Conservation (phyloP, 2,329 filamentous ascomycete species). For the Alternaria sp. region DNA sequence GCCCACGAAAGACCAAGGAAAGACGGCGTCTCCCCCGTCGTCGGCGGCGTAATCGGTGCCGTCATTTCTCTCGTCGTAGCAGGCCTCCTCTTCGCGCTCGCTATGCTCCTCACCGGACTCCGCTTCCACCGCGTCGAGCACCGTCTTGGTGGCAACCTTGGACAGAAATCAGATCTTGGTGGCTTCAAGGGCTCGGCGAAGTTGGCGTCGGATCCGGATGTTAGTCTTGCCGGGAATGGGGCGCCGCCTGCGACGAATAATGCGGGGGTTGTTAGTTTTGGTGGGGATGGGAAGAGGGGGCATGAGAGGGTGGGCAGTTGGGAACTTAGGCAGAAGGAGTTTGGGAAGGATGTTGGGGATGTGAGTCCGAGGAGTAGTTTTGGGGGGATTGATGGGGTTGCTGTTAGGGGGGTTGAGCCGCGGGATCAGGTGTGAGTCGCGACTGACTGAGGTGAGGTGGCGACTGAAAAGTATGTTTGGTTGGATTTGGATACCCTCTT, state of each 20-base stretch:
- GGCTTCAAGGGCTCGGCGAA: constrained; percentile 64
- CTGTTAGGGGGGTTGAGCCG: constrained; percentile 51
- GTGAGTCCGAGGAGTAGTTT: constrained; percentile 49
- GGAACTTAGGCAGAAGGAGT: constrained; percentile 57
- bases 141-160: constrained; percentile 28
- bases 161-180: constrained; percentile 52
- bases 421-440: constrained; percentile 54
- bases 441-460: background rate
- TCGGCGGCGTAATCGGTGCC: constrained; percentile 64
- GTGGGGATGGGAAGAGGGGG: constrained; percentile 30
- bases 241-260: constrained; percentile 32
- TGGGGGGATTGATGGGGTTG: constrained; percentile 53
- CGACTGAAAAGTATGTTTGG: background rate
- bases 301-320: constrained; percentile 64
- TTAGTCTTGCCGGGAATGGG: constrained; percentile 55
- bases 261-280: constrained; percentile 1
- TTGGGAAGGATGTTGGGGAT: constrained; percentile 29
- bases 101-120: constrained; percentile 55
- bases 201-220: constrained; percentile 61
- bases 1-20: background rate
- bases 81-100: constrained; percentile 49
- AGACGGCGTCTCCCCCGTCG: constrained; percentile 47
- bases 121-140: constrained; percentile 50
- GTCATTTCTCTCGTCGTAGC: constrained; percentile 57
- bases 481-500: background rate